phyloP scores from a whole-genome alignment of 805 yeast species.

The Wickerhamiella azyma region DNA sequence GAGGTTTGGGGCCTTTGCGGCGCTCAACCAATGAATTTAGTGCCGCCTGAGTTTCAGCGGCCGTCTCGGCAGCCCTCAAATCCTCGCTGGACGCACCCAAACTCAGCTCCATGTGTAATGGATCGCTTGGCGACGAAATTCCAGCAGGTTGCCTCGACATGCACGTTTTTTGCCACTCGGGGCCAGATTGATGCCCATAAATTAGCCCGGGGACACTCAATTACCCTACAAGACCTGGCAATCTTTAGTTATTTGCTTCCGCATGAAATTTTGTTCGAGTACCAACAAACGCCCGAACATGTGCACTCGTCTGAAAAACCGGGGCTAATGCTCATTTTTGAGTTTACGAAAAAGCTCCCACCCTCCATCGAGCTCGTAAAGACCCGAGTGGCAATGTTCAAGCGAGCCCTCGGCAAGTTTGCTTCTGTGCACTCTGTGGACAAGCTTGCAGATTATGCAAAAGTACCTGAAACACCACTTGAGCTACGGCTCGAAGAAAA shows the following conservation, averaged over 20 bases:
- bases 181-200: constrained; percentile 14
- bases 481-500: neutral
- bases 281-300: constrained; percentile 52
- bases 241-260: constrained; percentile 51
- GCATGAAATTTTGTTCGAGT: constrained; percentile 53
- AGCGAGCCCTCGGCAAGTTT: constrained; percentile 10
- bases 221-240: constrained; percentile 42
- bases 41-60: constrained; percentile 32
- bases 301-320: constrained; percentile 24
- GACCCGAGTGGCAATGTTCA: constrained; percentile 13
- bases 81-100: too few species aligned
- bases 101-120: constrained; percentile 20
- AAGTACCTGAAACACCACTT: neutral
- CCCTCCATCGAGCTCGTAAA: constrained; percentile 20
- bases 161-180: constrained; percentile 13
- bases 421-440: neutral
- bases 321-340: constrained; percentile 53
- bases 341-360: constrained; percentile 50
- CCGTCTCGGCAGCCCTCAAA: neutral
- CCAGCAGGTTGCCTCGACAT: neutral
- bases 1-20: constrained; percentile 21
- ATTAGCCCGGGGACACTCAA: constrained; percentile 27
- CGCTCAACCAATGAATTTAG: constrained; percentile 39
- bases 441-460: constrained; percentile 5
- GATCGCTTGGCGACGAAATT: constrained; percentile 2